Base-by-base conservation (phyloP, 495 filamentous ascomycete genomes). In the Cladorrhinum samala region DNA sequence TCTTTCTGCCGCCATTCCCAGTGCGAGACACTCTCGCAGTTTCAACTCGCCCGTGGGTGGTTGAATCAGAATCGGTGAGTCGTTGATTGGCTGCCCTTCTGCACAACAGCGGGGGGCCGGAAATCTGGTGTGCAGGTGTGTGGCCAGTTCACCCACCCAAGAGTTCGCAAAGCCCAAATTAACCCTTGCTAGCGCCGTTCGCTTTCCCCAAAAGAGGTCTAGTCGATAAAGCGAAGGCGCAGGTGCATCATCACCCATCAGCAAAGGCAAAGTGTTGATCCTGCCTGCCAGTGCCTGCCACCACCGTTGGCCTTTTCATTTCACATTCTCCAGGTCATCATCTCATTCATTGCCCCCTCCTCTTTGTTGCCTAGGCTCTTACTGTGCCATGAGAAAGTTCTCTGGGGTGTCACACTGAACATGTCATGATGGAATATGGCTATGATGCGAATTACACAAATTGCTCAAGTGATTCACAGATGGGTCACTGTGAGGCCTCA, bases 61-160 rank as follows among this genome's bases (percentile, higher is more conserved):
- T 46, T 30, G 41, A 47, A 36, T 46, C 44, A 56, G 38, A 61
- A 50, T 61, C 58, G 50, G 57, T 48, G 40, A 18, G 14, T 45
- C 49, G 50, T 36, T 67, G 62, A 68, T 68, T 68, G 65, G 65
- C 55, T 33, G 14, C 43, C 46, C 30, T 58, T 45, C 59, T 62
- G 57, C 57, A 62, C n/a, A 48, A 40, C 52, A 59, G 64, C 58
- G 60, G 64, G 60, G 61, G 49, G 44, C 7, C 19, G 45, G 54
- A 53, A 60, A 54, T 50, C 44, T 52, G 38, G 49, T 42, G 42
- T 54, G 50, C 53, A 47, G 43, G 46, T 52, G 52, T 58, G 61
- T 62, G 61, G 61, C 61, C 54, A 64, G 52, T 58, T 57, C 61
- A 55, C 24, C 55, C 51, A 52, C 46, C 54, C 56, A 46, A 53